A percentile compares a stretch with the other conserved stretches of the same genome.
Evolutionary conservation across 83 land plant species (phyloP).

Genomic region (Diphasiastrum complanatum): DNA sequence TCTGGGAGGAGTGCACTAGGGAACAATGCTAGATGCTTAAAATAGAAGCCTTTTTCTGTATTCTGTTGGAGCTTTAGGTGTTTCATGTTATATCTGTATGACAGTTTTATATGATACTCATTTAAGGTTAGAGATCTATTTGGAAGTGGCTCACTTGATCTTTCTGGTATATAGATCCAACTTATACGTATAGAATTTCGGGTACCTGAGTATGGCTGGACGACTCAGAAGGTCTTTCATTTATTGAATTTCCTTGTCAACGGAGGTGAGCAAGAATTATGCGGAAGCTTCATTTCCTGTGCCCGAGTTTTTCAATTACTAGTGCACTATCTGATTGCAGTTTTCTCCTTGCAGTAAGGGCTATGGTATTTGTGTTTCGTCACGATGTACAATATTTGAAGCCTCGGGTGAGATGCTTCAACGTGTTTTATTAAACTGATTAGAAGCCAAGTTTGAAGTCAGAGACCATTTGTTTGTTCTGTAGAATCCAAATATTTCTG

Average conservation of each 20-base stretch:
- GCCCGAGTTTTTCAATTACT: not conserved
- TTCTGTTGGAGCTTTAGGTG: no score
- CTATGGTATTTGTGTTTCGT: slow-evolving; percentile 10
- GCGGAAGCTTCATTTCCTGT: not conserved
- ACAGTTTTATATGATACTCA: no score
- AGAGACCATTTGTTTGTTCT: not conserved
- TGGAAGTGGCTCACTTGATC: not conserved
- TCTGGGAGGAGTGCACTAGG: no score
- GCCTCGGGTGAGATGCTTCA: not conserved
- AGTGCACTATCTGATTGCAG: no score
- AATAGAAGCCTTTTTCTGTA: no score
- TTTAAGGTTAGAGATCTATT: no score
- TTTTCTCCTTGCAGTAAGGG: no score
- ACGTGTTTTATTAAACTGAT: not conserved
- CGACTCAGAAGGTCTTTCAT: slow-evolving; percentile 11
- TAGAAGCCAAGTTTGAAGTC: not conserved
- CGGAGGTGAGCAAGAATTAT: not conserved
- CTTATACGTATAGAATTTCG: slow-evolving; percentile 6
- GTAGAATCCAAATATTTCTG: not conserved
- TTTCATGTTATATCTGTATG: no score
- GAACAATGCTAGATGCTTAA: no score
- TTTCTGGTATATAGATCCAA: slow-evolving; percentile 1
- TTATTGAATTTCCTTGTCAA: slow-evolving; percentile 11
- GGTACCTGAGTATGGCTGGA: slow-evolving; percentile 9
- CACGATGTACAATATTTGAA: not conserved